Evolutionary conservation across 1,284 basidiomycete species (phyloP), one percentile per base, ranked within the genome.

Genomic region (Leccinum pachyderme): DNA sequence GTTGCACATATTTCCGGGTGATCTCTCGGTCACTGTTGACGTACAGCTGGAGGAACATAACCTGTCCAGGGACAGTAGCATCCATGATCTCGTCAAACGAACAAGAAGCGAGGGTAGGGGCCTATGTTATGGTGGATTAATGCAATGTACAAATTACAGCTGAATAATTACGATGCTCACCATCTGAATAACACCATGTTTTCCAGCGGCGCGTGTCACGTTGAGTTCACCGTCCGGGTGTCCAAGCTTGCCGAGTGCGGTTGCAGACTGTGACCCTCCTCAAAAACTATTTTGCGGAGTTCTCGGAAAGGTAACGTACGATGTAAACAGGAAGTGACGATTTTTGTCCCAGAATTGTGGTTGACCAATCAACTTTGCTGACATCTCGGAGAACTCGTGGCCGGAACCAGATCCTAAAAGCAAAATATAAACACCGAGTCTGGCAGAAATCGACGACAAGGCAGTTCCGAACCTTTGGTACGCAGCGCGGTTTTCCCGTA

Each of bases 11-110:
- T 62, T 85, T 84, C 72, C 87, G 83, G 4, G 93, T 95, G 56
- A 91, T 84, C 29, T 77, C 78, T 29, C 91, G 78, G 66, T 95
- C 89, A 59, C 84, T 81, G 74, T 93, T 94, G 56, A 95, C 91
- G 61, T 65, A 87, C 76, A 93, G 72, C 68, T 93, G 91, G 53
- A 93, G 72, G 74, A 91, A 93, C 64, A 87, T 86, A 0, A 80
- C 74, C 72, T 95, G 76, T 27, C 83, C 84, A 11, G 84, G 76
- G 58, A 83, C 81, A 4, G 83, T 82, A n/a, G 85, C 83, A 60
- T 86, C 84, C 28, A 87, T 81, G 1, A 86, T 87, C 61, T 68
- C 63, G 48, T 69, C 61, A 31, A 68, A 69, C 7, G 59, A 60
- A 37, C 54, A 68, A 11, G 61, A 66, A 27, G 65, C 59, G 11